These are phyloP conservation scores for Aspergillus coremiiformis DNA, from an alignment of 495 filamentous ascomycete genomes.

Conservation along the genomic window DNA sequence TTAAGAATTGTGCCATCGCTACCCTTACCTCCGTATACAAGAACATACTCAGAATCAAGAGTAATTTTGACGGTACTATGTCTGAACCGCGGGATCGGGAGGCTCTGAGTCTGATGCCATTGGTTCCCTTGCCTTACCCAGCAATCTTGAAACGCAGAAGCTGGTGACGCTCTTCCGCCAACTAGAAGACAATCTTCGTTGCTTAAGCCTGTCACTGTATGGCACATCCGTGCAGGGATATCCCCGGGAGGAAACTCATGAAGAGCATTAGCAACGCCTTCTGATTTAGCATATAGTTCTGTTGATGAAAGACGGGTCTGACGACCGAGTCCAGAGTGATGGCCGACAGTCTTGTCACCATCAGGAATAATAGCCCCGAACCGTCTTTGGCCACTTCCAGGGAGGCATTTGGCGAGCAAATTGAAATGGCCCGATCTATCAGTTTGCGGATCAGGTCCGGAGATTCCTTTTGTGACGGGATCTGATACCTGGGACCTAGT, in stretches of 20 bases:
- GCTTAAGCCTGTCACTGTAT: constrained; percentile 58
- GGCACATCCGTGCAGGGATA: constrained; percentile 59
- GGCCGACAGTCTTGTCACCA: constrained; percentile 28
- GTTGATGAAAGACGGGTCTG: constrained; percentile 52
- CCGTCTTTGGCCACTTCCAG: constrained; percentile 23
- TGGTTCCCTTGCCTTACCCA: constrained; percentile 54
- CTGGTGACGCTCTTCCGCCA: constrained; percentile 74
- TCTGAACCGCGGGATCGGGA: constrained; percentile 62
- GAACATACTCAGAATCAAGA: constrained; percentile 38
- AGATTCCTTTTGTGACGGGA: background rate
- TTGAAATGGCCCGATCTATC: constrained; percentile 15
- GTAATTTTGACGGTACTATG: constrained; percentile 53
- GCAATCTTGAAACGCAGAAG: constrained; percentile 57
- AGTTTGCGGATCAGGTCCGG: background rate
- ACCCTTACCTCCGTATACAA: constrained; percentile 66
- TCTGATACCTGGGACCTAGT: constrained; percentile 6
- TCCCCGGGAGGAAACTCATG: constrained; percentile 29
- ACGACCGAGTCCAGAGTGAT: constrained; percentile 57
- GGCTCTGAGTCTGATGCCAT: constrained; percentile 56
- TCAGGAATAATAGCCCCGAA: constrained; percentile 41
- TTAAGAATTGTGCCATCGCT: constrained; percentile 46
- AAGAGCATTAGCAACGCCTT: constrained; percentile 15
- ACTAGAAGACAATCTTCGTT: constrained; percentile 51
- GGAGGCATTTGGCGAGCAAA: constrained; percentile 14
- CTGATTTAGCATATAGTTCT: constrained; percentile 45